Percentiles rank a stretch among this genome's conserved stretches.
phyloP scores from a whole-genome alignment of 768 basidiomycete species.

The Tricholoma saponaceum region DNA sequence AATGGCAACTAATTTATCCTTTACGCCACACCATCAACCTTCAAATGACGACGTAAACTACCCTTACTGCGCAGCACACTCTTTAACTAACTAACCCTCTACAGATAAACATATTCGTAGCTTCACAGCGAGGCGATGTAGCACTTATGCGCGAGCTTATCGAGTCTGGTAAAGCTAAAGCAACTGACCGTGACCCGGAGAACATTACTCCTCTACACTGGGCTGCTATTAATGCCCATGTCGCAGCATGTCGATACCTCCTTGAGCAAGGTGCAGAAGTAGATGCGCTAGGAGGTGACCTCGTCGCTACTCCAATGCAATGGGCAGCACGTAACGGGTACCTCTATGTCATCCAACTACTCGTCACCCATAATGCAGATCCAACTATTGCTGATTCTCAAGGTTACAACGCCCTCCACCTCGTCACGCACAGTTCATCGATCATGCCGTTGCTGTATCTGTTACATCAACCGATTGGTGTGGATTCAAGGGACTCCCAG shows the following conservation, averaged over 20 bases:
- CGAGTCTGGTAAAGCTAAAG: conserved; percentile 63
- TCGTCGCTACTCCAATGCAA: conserved; percentile 92
- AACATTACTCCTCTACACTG: conserved; percentile 96
- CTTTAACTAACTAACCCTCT: background rate
- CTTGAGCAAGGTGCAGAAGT: conserved; percentile 93
- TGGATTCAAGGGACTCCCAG: conserved; percentile 86
- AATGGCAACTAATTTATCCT: conserved; percentile 42
- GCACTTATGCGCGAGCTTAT: conserved; percentile 58
- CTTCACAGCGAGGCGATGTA: conserved; percentile 86
- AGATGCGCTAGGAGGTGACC: conserved; percentile 91
- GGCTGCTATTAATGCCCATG: conserved; percentile 96
- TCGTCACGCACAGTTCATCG: conserved; percentile 90
- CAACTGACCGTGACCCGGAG: conserved; percentile 80
- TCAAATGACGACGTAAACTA: conserved; percentile 36
- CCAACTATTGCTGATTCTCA: conserved; percentile 89
- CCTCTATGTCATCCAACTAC: conserved; percentile 90
- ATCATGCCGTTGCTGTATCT: conserved; percentile 94
- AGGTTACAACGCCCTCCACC: conserved; percentile 93
- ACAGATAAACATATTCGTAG: conserved; percentile 70
- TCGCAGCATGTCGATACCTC: conserved; percentile 82
- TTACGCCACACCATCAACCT: conserved; percentile 37
- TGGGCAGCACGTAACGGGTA: conserved; percentile 99
- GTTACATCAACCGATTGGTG: conserved; percentile 88
- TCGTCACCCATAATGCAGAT: conserved; percentile 88
- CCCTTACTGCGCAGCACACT: background rate